Conservation (phyloP, 2,329 filamentous ascomycete species). For the Pseudocercospora fijiensis region DNA sequence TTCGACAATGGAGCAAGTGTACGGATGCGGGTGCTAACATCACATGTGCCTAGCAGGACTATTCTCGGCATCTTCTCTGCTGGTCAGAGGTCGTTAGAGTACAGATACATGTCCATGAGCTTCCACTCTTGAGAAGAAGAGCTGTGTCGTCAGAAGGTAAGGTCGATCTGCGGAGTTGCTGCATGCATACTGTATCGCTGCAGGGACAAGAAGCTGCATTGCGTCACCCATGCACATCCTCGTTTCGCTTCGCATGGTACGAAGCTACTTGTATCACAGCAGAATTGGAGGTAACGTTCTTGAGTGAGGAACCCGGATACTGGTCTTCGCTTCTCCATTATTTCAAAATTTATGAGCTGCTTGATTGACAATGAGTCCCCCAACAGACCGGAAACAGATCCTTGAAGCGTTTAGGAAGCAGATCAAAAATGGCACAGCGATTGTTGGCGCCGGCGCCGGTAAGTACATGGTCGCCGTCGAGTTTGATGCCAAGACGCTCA, state of each 20-base stretch:
- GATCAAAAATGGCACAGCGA: constrained; percentile 56
- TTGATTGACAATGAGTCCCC: constrained; percentile 53
- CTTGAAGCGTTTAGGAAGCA: constrained; percentile 55
- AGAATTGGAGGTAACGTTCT: not conserved
- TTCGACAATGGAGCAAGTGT: not conserved
- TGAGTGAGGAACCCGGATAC: not conserved
- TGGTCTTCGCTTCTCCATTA: not conserved
- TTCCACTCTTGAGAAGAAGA: not conserved
- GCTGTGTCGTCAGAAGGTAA: not conserved
- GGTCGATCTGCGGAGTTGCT: constrained; percentile 4
- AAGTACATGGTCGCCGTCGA: constrained; percentile 17
- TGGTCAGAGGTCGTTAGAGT: not conserved
- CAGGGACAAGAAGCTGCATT: constrained; percentile 8
- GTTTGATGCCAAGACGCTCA: constrained; percentile 1
- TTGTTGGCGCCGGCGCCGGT: constrained; percentile 68
- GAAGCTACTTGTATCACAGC: constrained; percentile 3
- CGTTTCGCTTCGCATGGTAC: not conserved
- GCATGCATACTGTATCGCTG: not conserved
- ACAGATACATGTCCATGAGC: not conserved
- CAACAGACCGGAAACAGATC: constrained; percentile 57
- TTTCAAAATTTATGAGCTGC: not conserved
- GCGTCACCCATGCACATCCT: constrained; percentile 11
- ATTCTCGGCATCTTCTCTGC: constrained; percentile 41
- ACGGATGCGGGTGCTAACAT: constrained; percentile 36
- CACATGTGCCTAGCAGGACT: constrained; percentile 61